These are phyloP conservation scores for Tylopilus felleus DNA, from an alignment of 768 basidiomycete genomes.

Conservation along the genomic window DNA sequence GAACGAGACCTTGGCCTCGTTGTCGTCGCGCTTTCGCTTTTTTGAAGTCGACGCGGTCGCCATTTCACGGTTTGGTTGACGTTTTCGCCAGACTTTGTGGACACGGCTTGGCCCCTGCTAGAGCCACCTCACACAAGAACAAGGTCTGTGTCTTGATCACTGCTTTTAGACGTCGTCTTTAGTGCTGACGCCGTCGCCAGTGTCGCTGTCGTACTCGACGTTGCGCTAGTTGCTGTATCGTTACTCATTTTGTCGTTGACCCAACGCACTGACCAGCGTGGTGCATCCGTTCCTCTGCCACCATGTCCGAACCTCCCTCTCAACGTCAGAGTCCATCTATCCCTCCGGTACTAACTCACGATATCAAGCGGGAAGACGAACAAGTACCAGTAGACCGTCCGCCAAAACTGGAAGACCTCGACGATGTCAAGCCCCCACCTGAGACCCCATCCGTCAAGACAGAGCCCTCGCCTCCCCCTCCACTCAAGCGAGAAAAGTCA, in stretches of 20 bases:
- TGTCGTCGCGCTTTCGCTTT: constrained; percentile 49
- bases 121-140: constrained; percentile 18
- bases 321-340: constrained; percentile 29
- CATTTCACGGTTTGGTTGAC: constrained; percentile 21
- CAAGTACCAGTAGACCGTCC: constrained; percentile 4
- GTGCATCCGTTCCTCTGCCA: constrained; percentile 18
- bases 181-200: constrained; percentile 15
- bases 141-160: constrained; percentile 20
- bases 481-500: constrained; percentile 31
- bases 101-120: neutral
- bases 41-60: constrained; percentile 30
- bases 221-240: constrained; percentile 16
- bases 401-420: constrained; percentile 20
- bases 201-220: constrained; percentile 18
- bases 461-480: constrained; percentile 31
- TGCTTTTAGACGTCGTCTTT: constrained; percentile 2
- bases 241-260: constrained; percentile 25
- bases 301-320: constrained; percentile 30
- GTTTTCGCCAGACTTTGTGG: constrained; percentile 5
- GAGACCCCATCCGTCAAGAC: constrained; percentile 28
- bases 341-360: constrained; percentile 6
- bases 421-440: constrained; percentile 26
- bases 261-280: constrained; percentile 16
- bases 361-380: constrained; percentile 14
- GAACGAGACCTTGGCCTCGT: constrained; percentile 35